Base-by-base conservation (phyloP, 495 filamentous ascomycete genomes). In the Aspergillus cristatus region DNA sequence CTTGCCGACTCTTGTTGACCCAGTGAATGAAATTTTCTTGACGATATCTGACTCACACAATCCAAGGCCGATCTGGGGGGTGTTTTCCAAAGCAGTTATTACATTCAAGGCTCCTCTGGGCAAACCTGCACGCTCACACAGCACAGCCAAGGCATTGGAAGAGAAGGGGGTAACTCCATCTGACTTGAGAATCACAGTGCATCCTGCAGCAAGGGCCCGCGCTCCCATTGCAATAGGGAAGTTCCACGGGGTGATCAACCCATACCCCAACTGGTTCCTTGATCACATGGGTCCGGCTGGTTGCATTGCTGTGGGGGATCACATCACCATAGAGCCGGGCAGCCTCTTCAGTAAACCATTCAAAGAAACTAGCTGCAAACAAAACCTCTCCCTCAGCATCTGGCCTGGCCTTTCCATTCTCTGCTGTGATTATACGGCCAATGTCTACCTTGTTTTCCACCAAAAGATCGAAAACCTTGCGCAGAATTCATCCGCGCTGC, bases 271-370 rank as follows among this genome's bases (percentile, higher is more conserved):
- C 28, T 12, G 58, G 58, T 32, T 59, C 50, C 18, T 48, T 53
- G 4, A 62, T 28, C 0, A 50, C 51, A 7, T 51, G 35, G 7
- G 54, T 43, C 6, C 54, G 42, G 15, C 46, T 81, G 18, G 34
- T 35, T 0, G 65, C 71, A 1, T 71, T 53, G 70, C 51, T 17
- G 70, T 16, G 73, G 60, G 76, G 74, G 48, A 87, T 84, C 22
- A 75, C 77, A 47, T 82, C 78, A 33, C 81, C 83, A 50, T 85
- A 83, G 14, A 67, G 53, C 33, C 83, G 65, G 1, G 80, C 76
- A 1, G 83, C 81, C 54, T 86, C 81, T 52, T 86, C 82, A 41
- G 67, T 68, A 51, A 86, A 86, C 82, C 82, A 86, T 59, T 86
- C 81, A 53, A 86, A 77, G 66, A 86, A 86, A 52, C 67, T 74